Base-by-base conservation (phyloP, 805 yeast species). In the Wickerhamomyces canadensis region DNA sequence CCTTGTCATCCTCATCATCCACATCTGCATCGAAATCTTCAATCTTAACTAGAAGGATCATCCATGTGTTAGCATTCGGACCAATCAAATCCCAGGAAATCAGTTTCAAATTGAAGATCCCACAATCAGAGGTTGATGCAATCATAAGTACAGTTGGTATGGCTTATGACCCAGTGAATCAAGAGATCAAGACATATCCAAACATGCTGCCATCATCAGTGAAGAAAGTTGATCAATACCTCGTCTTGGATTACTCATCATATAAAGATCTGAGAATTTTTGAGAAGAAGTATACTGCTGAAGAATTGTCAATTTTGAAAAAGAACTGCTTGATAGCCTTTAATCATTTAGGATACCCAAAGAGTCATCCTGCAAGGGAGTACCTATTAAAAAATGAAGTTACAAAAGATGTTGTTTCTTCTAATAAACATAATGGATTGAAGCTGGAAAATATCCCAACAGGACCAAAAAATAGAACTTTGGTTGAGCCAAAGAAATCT, bases 51-150 rank as follows among this genome's bases (percentile, higher is more conserved):
- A 53, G 45, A 46, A 65, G 70, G 35, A 57, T 74, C 27, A 47
- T 72, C 17, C 70, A 70, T 43, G 52, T 68, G 19, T 47, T 74
- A 26, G 74, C 80, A 1, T 51, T 74, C 29, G 79, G 76, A 1
- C 77, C 79, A 2, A 52, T 58, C 14, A 49, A 72, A 1, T 43
- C 53, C 2, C 45, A 50, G 3, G 56, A 55, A 2, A 45, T 74
- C 11, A 41, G 57, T 8, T 43, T 45, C 23, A 50, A 56, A 17
- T 53, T 64, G 1, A 58, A 58, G 34, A 41, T 57, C 18, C 26
- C 52, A 4, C 37, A 50, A 16, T 37, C 42, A 5, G 68, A 61
- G 13, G 49, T 62, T 9, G 46, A 49, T 11, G 33, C 49, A 1
- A 48, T 62, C 5, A 45, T 71, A 9, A 36, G 30, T 9, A 18